phyloP scores from a whole-genome alignment of 345 rosid species.

The Ceriops zippeliana region DNA sequence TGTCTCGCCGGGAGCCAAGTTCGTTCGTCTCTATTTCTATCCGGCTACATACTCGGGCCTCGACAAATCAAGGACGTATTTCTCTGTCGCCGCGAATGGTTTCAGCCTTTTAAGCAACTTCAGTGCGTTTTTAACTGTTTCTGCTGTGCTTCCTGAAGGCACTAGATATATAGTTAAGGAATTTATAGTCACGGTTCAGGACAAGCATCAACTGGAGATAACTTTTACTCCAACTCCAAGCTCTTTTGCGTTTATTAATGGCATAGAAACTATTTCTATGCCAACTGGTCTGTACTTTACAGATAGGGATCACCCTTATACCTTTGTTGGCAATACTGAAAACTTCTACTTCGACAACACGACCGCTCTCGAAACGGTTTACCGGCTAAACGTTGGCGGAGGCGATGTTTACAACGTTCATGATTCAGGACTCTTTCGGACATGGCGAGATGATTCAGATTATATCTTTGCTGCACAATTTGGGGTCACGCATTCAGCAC shows the following conservation, averaged over 20 bases:
- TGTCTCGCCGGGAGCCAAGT: neutral
- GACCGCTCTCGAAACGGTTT: slow-evolving; percentile 20
- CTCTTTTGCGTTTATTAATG: slow-evolving; percentile 38
- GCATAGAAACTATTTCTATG: slow-evolving; percentile 40
- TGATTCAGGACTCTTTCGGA: slow-evolving; percentile 31
- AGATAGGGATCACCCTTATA: neutral
- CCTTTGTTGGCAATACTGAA: neutral
- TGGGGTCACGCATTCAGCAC: neutral
- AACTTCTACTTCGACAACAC: neutral
- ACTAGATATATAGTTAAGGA: slow-evolving; percentile 15
- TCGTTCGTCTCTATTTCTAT: slow-evolving; percentile 30
- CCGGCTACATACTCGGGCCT: slow-evolving; percentile 7
- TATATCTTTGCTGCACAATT: neutral
- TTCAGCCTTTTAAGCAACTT: slow-evolving; percentile 28
- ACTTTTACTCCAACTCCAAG: slow-evolving; percentile 24
- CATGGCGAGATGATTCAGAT: slow-evolving; percentile 14
- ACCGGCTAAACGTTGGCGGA: slow-evolving; percentile 34
- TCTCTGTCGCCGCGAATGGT: slow-evolving; percentile 24
- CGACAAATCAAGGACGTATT: slow-evolving; percentile 1
- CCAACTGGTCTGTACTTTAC: slow-evolving; percentile 17
- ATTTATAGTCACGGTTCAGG: slow-evolving; percentile 16
- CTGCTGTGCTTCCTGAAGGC: neutral
- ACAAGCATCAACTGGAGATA: slow-evolving; percentile 9
- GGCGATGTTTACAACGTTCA: neutral
- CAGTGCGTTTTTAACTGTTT: slow-evolving; percentile 22